These are phyloP conservation scores for Cyclotella kingstonii DNA, from an alignment of 108 stramenopile species.

Conservation along the genomic window DNA sequence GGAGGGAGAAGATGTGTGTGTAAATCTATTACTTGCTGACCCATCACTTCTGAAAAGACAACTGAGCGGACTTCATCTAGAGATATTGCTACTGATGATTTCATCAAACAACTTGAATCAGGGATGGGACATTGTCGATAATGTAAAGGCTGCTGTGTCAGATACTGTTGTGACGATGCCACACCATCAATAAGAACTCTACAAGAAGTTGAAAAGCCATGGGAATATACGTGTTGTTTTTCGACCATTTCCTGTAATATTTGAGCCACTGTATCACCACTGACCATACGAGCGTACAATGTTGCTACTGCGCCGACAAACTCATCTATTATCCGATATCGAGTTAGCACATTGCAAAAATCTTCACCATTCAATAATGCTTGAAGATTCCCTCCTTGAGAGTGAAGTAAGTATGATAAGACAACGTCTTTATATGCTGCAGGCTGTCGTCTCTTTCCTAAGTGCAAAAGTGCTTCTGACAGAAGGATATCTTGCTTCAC, in stretches of 20 bases:
- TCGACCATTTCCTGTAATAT: slow-evolving; percentile 53
- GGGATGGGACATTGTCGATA: slow-evolving; percentile 49
- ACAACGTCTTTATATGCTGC: slow-evolving; percentile 30
- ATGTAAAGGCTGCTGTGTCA: slow-evolving; percentile 18
- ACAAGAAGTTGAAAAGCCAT: slow-evolving; percentile 34
- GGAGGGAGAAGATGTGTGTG: slow-evolving; percentile 93
- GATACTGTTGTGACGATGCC: slow-evolving; percentile 3
- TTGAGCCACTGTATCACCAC: slow-evolving; percentile 51
- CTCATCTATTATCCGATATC: slow-evolving; percentile 23
- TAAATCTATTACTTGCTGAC: slow-evolving; percentile 71
- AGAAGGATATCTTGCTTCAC: slow-evolving; percentile 11
- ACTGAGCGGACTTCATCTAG: slow-evolving; percentile 40
- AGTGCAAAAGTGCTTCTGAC: slow-evolving; percentile 24
- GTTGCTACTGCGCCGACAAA: slow-evolving; percentile 59
- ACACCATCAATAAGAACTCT: slow-evolving; percentile 21
- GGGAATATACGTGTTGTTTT: slow-evolving; percentile 22
- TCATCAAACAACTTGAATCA: slow-evolving; percentile 48
- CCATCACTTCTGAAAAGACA: slow-evolving; percentile 58
- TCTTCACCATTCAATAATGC: slow-evolving; percentile 23
- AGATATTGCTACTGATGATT: slow-evolving; percentile 5
- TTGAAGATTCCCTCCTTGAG: slow-evolving; percentile 60
- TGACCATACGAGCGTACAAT: slow-evolving; percentile 71
- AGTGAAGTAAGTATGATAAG: slow-evolving; percentile 38
- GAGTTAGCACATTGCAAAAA: slow-evolving; percentile 3
- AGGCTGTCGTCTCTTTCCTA: slow-evolving; percentile 38